A percentile compares a stretch with the other conserved stretches of the same genome.
Conservation (phyloP, 176 grass and related monocot species). For the Dendrocalamus sinicus region DNA sequence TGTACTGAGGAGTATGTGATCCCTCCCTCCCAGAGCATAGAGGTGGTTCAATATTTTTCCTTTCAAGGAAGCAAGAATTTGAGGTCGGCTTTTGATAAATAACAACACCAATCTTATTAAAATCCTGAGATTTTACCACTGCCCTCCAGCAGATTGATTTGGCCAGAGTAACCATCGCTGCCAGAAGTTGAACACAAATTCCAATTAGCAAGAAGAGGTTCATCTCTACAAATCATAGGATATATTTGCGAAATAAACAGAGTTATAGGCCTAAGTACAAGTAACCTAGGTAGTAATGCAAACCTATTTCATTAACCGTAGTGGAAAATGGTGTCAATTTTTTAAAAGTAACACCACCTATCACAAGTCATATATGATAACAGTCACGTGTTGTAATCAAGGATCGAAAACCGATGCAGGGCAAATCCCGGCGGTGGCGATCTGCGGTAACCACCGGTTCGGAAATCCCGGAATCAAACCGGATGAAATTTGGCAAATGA, state of each 20-base stretch:
- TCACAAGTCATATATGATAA: conserved; percentile 5
- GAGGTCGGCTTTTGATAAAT: conserved; percentile 88
- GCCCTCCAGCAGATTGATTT: conserved; percentile 88
- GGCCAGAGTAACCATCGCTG: conserved; percentile 85
- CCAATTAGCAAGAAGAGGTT: conserved; percentile 45
- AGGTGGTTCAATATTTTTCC: conserved; percentile 56
- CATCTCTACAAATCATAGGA: conserved; percentile 14
- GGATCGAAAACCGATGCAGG: too few species aligned
- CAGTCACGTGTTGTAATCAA: too few species aligned
- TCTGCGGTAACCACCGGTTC: too few species aligned
- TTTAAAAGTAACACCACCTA: neutral
- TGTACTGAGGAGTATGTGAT: conserved; percentile 66
- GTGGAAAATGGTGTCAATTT: conserved; percentile 9
- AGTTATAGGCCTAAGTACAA: neutral
- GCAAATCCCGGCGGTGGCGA: too few species aligned
- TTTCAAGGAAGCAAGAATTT: conserved; percentile 73
- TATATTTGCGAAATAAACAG: conserved; percentile 19
- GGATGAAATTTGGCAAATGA: too few species aligned
- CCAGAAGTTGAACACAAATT: conserved; percentile 27
- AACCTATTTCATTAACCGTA: conserved; percentile 21
- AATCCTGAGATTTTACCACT: conserved; percentile 64
- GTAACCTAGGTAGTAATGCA: neutral
- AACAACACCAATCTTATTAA: conserved; percentile 78
- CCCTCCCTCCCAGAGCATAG: conserved; percentile 54
- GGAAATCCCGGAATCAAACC: too few species aligned